Evolutionary conservation across 2,329 filamentous ascomycete genomes (phyloP), one percentile per base, ranked within the genome.

Genomic region (Colletotrichum truncatum): DNA sequence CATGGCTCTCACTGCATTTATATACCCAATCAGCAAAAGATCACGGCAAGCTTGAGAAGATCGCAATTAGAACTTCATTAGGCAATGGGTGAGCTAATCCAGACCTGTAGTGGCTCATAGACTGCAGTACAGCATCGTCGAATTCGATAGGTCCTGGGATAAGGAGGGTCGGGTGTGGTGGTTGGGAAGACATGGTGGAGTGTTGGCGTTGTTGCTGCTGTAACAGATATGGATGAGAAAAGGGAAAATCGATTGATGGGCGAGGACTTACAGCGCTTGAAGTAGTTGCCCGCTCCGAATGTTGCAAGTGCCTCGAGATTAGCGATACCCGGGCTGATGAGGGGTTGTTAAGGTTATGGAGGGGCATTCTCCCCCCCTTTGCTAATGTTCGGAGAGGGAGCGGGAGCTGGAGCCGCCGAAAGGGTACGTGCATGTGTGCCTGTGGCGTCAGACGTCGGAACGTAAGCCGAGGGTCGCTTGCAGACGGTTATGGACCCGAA

Each of bases 111-210:
- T 97, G 94, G 84, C 92, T 91, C 95, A 98, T 98, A 67, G 94
- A 93, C 79, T 94, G 88, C 55, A 98, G 89, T 67, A 98, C 95
- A 49, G 90, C 94, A 95, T 98, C 95, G 78, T 98, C 95, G 76
- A 98, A 98, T 83, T 98, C 95, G 79, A 98, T 97, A 75, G 96
- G 96, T 69, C 96, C 96, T 52, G 96, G 96, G 75, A 99, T 98
- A 81, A 99, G 89, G 80, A 99, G 85, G 60, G 95, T 91, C 43
- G 88, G 80, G 75, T 91, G 88, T 53, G 83, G 78, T 59, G 87
- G 83, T 72, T 90, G 88, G 65, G 82, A 84, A 70, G 87, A 89
- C 88, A 90, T 90, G 57, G 75, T 82, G 75, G 70, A 66, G 14
- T 54, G 21, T 11, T 53, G 56, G 25, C 67, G 52, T 39, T 25